phyloP scores from a whole-genome alignment of 2,329 filamentous ascomycete genomes.

The Trichoderma sp. region DNA sequence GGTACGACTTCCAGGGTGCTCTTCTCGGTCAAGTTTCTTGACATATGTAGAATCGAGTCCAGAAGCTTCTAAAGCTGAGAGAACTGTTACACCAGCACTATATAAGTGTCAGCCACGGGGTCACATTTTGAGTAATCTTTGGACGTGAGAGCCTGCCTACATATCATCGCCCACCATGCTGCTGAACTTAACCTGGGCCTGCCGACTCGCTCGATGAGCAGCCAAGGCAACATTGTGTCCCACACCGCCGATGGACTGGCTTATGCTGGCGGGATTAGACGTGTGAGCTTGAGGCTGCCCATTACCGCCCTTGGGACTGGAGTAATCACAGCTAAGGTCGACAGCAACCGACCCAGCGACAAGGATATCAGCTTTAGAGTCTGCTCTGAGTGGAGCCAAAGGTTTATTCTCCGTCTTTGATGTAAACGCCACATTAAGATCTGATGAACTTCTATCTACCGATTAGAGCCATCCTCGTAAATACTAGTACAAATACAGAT shows the following conservation, averaged over 20 bases:
- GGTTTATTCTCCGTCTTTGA: constrained; percentile 18
- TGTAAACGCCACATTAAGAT: constrained; percentile 20
- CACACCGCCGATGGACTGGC: constrained; percentile 83
- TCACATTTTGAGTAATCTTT: neutral
- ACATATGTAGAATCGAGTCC: constrained; percentile 66
- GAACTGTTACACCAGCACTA: constrained; percentile 69
- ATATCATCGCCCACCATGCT: constrained; percentile 78
- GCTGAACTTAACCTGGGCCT: constrained; percentile 65
- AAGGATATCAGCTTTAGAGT: constrained; percentile 59
- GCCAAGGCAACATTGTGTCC: constrained; percentile 89
- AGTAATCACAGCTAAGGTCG: constrained; percentile 80
- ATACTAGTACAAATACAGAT: constrained; percentile 14
- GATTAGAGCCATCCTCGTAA: constrained; percentile 34
- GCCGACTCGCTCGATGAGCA: constrained; percentile 63
- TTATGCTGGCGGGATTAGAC: constrained; percentile 80
- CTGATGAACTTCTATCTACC: constrained; percentile 33
- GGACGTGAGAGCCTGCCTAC: constrained; percentile 39
- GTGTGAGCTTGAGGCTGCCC: constrained; percentile 60
- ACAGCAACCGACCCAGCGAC: constrained; percentile 89
- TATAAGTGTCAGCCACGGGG: neutral
- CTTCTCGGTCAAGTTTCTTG: constrained; percentile 48
- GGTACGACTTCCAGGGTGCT: constrained; percentile 59
- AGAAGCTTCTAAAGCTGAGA: constrained; percentile 60
- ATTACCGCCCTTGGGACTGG: constrained; percentile 27
- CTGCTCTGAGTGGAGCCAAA: constrained; percentile 15